A percentile compares a stretch with the other conserved stretches of the same genome.
Conservation (phyloP, 768 basidiomycete genomes). For the Trametes elegans region DNA sequence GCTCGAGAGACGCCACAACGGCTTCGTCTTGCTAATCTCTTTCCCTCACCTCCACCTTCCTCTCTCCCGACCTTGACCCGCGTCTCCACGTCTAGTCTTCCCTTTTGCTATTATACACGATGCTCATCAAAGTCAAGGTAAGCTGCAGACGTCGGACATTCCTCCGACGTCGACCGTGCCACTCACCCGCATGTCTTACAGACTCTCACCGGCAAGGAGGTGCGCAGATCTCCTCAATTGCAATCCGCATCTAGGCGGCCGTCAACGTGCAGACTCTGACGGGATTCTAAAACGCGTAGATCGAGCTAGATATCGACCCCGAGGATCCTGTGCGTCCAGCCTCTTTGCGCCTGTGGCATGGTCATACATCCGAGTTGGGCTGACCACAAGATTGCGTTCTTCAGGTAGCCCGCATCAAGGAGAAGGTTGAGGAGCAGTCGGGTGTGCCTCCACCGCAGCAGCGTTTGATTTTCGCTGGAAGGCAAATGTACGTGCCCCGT, state of each 20-base stretch:
- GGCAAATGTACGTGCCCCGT: slow-evolving; percentile 74
- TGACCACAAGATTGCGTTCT: neutral
- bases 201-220: slow-evolving; percentile 98
- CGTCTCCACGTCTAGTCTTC: neutral
- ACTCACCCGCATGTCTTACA: slow-evolving; percentile 31
- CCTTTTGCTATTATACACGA: slow-evolving; percentile 27
- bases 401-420: slow-evolving; percentile 92
- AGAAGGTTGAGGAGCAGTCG: slow-evolving; percentile 97
- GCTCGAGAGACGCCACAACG: slow-evolving; percentile 8
- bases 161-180: neutral
- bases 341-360: neutral
- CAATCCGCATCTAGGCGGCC: neutral
- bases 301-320: slow-evolving; percentile 92
- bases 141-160: slow-evolving; percentile 3
- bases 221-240: slow-evolving; percentile 32
- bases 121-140: slow-evolving; percentile 93
- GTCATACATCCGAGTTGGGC: neutral
- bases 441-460: slow-evolving; percentile 97
- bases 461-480: slow-evolving; percentile 87
- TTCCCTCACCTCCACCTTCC: neutral
- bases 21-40: slow-evolving; percentile 2
- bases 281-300: slow-evolving; percentile 40
- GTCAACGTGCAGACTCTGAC: too few relatives aligned
- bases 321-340: slow-evolving; percentile 69
- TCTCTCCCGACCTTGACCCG: neutral